A percentile compares a stretch with the other conserved stretches of the same genome.
These are phyloP conservation scores for Begonia fuchsioides DNA, from an alignment of 306 rosid species.

Conservation along the genomic window DNA sequence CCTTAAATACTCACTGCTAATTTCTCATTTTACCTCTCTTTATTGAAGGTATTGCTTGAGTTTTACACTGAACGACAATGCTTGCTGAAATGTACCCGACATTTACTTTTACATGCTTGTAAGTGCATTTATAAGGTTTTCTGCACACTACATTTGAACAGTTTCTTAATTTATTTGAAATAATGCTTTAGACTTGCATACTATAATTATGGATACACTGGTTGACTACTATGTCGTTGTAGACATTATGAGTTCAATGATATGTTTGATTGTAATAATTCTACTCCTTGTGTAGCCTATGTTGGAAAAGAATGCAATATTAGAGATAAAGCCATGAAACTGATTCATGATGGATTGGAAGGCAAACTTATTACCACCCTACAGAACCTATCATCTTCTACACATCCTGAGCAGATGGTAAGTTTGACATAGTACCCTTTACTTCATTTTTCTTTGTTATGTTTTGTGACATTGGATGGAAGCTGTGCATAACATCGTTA, in stretches of 20 bases:
- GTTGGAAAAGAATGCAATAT: constrained; percentile 37
- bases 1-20: constrained; percentile 2
- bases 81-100: constrained; percentile 80
- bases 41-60: constrained; percentile 46
- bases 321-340: constrained; percentile 46
- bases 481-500: too few relatives aligned
- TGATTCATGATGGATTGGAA: constrained; percentile 70
- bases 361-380: constrained; percentile 40
- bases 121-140: constrained; percentile 26
- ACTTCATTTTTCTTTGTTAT: constrained; percentile 5
- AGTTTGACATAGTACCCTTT: constrained; percentile 3
- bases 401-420: constrained; percentile 74
- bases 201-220: too few relatives aligned
- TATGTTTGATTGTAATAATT: constrained; percentile 9
- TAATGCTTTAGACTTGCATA: too few relatives aligned
- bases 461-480: background rate
- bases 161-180: background rate
- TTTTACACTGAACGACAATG: constrained; percentile 87
- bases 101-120: constrained; percentile 71
- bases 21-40: constrained; percentile 4
- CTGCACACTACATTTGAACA: constrained; percentile 1
- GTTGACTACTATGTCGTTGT: too few relatives aligned
- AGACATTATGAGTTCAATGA: too few relatives aligned
- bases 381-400: constrained; percentile 42
- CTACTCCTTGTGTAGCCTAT: constrained; percentile 47